Base-by-base conservation (phyloP, 2,329 filamentous ascomycete species). In the Stachybotrys chlorohalonatus region DNA sequence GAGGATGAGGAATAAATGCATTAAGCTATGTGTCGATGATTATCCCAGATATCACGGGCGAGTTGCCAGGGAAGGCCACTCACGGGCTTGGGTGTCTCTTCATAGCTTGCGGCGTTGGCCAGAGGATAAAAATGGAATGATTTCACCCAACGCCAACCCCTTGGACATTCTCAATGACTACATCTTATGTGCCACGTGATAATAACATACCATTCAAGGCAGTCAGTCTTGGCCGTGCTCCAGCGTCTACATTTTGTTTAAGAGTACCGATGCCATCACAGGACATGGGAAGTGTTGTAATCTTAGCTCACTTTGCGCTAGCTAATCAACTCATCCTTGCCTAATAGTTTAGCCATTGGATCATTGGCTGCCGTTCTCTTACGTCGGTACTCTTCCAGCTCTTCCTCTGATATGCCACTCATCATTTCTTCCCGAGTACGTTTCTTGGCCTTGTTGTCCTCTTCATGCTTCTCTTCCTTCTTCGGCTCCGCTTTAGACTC, bases 271-370 rank as follows among this genome's bases (percentile, higher is more conserved):
- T 24, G 24, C 24, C 24, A 24, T 42, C 36, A 42, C 8, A 9
- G 36, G 36, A 9, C 8, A 13, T 42, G 36, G 6, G 36, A 13
- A 42, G 24, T 42, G 36, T 47, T 47, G 46, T 8, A 47, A 16
- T 47, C n/a, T 45, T 5, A 45, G 11, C 11, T 45, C 39, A 7
- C 46, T 4, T 16, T 13, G 17, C 9, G 46, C 46, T 47, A 47
- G 15, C 15, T 47, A 47, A 47, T 24, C 7, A 52, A 30, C 62
- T 89, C 83, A 65, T 91, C 87, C 66, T 84, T 88, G 30, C 87
- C 88, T 49, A 95, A 69, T 62, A 90, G 83, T 6, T 83, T 85
- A 1, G 90, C 89, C 92, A 96, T 96, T 0, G 92, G 92, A 73
- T 96, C 92, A 59, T 90, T 82, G 1, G 85, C 84, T 31, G 83